phyloP scores from a whole-genome alignment of 108 stramenopile species.

The Pseudonitzschia pungens region DNA sequence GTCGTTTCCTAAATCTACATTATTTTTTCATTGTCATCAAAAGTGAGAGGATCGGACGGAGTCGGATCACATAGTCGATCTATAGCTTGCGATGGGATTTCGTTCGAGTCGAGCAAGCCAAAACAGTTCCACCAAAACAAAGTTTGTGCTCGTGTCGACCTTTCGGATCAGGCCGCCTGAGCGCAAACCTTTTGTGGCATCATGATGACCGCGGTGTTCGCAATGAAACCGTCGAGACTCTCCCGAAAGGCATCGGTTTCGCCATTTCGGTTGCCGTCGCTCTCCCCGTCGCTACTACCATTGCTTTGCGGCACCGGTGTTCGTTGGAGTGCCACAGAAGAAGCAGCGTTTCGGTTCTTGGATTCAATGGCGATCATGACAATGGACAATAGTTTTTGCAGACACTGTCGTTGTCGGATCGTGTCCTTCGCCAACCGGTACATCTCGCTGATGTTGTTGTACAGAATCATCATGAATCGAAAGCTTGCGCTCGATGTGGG shows the following conservation, averaged over 20 bases:
- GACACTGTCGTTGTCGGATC: not conserved
- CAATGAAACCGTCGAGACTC: not conserved
- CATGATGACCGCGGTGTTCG: not conserved
- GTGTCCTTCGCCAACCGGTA: not conserved
- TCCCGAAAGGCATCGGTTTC: not conserved
- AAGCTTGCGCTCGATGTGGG: not conserved
- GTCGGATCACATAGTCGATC: too few relatives aligned
- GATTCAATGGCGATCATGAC: conserved; percentile 1
- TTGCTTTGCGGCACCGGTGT: too few relatives aligned
- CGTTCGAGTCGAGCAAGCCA: too few relatives aligned
- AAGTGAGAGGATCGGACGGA: too few relatives aligned
- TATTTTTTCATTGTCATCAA: too few relatives aligned
- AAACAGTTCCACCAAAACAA: too few relatives aligned
- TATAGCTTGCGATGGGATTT: too few relatives aligned
- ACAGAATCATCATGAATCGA: not conserved
- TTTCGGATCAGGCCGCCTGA: not conserved
- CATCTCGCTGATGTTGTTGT: not conserved
- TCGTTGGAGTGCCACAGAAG: too few relatives aligned
- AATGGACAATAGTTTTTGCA: not conserved
- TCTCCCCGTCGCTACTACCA: not conserved
- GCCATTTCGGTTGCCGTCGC: not conserved
- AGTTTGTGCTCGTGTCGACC: too few relatives aligned
- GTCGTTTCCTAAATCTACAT: too few relatives aligned
- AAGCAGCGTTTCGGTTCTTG: not conserved
- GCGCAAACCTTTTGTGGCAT: not conserved